A percentile compares a stretch with the other conserved stretches of the same genome.
phyloP scores from a whole-genome alignment of 2,329 filamentous ascomycete genomes.

The Paecilomyces dactylethromorphus region DNA sequence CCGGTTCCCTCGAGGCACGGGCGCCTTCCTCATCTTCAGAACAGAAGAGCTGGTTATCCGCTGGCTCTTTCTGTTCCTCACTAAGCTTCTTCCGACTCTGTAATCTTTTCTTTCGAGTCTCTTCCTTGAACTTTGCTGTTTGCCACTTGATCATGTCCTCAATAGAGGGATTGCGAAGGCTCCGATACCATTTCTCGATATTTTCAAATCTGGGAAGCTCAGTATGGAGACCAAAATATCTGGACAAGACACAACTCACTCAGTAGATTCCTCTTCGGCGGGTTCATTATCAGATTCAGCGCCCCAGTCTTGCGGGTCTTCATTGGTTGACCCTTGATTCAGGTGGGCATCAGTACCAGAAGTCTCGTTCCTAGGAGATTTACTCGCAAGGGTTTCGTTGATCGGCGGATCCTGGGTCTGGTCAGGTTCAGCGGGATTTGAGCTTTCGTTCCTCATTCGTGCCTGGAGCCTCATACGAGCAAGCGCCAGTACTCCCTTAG shows the following conservation, averaged over 20 bases:
- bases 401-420: not conserved
- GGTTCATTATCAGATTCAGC: not conserved
- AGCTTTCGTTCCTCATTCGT: not conserved
- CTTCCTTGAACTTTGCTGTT: conserved; percentile 4
- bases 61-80: not conserved
- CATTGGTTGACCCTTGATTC: not conserved
- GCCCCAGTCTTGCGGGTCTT: not conserved
- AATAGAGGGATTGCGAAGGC: conserved; percentile 4
- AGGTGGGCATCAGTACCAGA: not conserved
- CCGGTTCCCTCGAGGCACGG: not conserved
- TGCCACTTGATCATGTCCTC: conserved; percentile 7
- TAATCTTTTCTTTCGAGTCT: conserved; percentile 3
- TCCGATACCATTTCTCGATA: conserved; percentile 4
- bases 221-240: not conserved
- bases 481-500: not conserved
- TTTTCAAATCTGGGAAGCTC: conserved; percentile 6
- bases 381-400: not conserved
- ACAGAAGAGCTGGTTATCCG: not conserved
- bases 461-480: not conserved
- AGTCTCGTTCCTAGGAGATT: not conserved
- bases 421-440: not conserved
- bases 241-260: not conserved
- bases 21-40: conserved; percentile 1
- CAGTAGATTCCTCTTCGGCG: not conserved
- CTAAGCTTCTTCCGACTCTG: conserved; percentile 2